These are phyloP conservation scores for Letharia columbiana DNA, from an alignment of 495 filamentous ascomycete species.

Conservation along the genomic window DNA sequence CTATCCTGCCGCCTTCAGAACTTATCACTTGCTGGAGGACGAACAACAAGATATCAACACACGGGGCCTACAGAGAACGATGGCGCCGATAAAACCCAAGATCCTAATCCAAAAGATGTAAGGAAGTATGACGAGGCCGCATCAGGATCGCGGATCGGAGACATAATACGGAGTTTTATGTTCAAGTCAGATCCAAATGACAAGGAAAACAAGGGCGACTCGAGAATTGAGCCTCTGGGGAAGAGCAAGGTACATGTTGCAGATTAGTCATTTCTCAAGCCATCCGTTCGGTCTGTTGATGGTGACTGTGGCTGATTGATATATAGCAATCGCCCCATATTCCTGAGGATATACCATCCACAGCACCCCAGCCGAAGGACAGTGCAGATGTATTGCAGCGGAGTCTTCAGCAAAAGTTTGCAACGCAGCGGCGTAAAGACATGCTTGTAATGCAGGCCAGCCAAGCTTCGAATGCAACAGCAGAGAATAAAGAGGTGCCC, in stretches of 20 bases:
- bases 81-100: background rate
- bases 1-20: constrained; percentile 14
- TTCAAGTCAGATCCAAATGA: background rate
- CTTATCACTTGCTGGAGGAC: background rate
- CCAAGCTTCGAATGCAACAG: background rate
- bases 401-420: constrained; percentile 17
- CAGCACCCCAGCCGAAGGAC: background rate
- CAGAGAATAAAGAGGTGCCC: background rate
- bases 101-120: background rate
- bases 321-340: background rate
- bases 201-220: background rate
- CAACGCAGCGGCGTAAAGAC: constrained; percentile 13
- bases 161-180: constrained; percentile 10
- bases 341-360: background rate
- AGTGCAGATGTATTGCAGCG: background rate
- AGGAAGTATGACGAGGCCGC: background rate
- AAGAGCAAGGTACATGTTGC: background rate
- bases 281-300: background rate
- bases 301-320: constrained; percentile 2
- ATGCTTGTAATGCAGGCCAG: background rate
- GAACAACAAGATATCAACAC: constrained; percentile 4
- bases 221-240: background rate
- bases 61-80: background rate
- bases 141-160: background rate
- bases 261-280: background rate